Evolutionary conservation across 495 filamentous ascomycete species (phyloP), one percentile per base, ranked within the genome.

Genomic region (Penicillium goetzii): DNA sequence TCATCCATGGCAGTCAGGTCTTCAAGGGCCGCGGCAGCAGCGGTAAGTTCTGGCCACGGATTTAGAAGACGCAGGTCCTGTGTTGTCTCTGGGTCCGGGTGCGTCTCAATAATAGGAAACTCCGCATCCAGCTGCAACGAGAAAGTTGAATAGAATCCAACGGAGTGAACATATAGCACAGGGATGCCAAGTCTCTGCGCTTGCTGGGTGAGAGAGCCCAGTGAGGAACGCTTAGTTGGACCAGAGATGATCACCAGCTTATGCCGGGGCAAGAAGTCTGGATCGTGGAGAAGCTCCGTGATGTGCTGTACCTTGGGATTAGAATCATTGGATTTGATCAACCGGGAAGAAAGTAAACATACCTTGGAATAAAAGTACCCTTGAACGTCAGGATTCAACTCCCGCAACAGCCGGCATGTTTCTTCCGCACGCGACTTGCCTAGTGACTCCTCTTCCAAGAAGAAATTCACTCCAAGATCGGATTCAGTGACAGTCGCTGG

Each of bases 401-500:
- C 95, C 67, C 85, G 83, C 58, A 99, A 77, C 51, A 93, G 80
- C 60, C 85, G 87, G 57, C 89, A 90, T 36, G 88, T 87, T 66
- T 89, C 85, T 70, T 91, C 87, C 11, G 95, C 90, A 64, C 96
- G 86, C n/a, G 88, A 86, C 68, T 86, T 88, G 19, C 93, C 93
- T 50, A 97, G 69, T 58, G 87, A 89, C 25, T 83, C 78, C 65
- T 91, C 86, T 63, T 96, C 92, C 11, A 98, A 80, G 65, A 99
- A 98, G 84, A 99, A 99, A 76, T 98, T 98, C 60, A 97, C 90
- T 4, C 95, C 95, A 45, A 98, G 75, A 68, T 99, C 96, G 12
- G 85, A 80, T 63, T 97, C 92, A 0, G 80, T 82, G 21, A 99
- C 93, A 11, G 80, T 74, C 1, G 86, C 84, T 11, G 90, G 86